Evolutionary conservation across 306 rosid genomes (phyloP).

Genomic region (Inga laurina): DNA sequence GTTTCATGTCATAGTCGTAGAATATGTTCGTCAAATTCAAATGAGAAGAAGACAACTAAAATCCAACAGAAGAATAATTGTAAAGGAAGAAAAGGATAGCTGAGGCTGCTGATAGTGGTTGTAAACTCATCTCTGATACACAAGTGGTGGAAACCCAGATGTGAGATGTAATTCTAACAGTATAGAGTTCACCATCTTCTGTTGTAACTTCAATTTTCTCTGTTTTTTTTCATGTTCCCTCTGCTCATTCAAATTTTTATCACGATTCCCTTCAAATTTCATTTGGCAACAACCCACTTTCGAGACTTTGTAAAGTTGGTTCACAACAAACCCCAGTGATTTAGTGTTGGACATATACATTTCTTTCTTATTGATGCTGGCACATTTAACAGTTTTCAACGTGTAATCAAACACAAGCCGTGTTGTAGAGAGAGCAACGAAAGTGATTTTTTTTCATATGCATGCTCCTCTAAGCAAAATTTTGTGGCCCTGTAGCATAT

Average conservation of each 20-base stretch:
- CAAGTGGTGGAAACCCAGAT: neutral
- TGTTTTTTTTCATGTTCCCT: neutral
- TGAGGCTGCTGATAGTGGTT: constrained; percentile 20
- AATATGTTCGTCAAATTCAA: constrained; percentile 57
- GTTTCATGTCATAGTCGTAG: constrained; percentile 50
- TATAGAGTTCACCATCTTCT: neutral
- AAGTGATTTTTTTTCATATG: no score
- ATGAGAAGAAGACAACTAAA: constrained; percentile 40
- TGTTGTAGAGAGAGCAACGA: neutral
- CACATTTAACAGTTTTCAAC: neutral
- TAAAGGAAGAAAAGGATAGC: constrained; percentile 36
- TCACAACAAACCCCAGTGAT: neutral
- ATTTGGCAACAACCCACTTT: neutral
- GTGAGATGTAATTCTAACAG: neutral
- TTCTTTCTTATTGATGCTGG: neutral
- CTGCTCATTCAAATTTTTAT: neutral
- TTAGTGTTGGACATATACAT: neutral
- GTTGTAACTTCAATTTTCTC: neutral
- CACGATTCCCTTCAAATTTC: neutral
- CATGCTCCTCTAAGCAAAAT: neutral
- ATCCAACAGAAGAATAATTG: constrained; percentile 29
- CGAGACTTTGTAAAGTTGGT: neutral
- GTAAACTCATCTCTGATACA: neutral
- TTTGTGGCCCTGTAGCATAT: neutral
- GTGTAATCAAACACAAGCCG: neutral